Base-by-base conservation (phyloP, 352 stramenopile species). In the Bremia lactucae region DNA sequence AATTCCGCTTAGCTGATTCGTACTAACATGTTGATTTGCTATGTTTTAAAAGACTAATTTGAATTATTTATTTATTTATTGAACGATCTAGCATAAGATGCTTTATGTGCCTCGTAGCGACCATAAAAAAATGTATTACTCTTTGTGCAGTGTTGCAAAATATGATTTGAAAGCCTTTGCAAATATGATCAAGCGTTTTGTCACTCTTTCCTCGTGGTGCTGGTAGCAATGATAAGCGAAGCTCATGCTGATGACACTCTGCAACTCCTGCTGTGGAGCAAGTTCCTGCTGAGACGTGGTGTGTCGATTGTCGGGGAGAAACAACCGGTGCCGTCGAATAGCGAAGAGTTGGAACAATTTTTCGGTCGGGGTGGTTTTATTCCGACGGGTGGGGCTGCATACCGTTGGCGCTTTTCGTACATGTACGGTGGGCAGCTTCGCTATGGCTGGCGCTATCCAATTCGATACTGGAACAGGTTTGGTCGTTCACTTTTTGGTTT, bases 391-490 rank as follows among this genome's bases (percentile, higher is more conserved):
- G 53, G 49, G 20, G 59, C 58, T 39, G 46, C 46, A 4, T 64
- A 63, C 49, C 62, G 62, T 28, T 57, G 43, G 37, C 62, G 62
- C 35, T 72, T 54, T 41, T 55, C 44, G 23, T 58, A 37, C 37
- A 46, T 46, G n/a, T 52, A 34, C 25, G 5, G 2, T 26, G 54
- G 55, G 20, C 40, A 58, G 16, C 49, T 46, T 22, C 45, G 55
- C 36, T 69, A 63, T 16, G 61, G 58, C 37, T 75, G 53, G 54
- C 53, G 57, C 47, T 75, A 75, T 40, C 61, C 65, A 34, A 21
- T 69, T 6, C 15, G 29, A 14, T 75, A 59, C 42, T 75, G 61
- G 61, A 59, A 69, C 50, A 23, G 14, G 4, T 64, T 52, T 16
- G 65, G 61, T 8, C 60, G 49, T 24, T 31, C 25, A 8, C 40